Evolutionary conservation across 805 yeast genomes (phyloP).

Genomic region (Saturnispora zaruensis): DNA sequence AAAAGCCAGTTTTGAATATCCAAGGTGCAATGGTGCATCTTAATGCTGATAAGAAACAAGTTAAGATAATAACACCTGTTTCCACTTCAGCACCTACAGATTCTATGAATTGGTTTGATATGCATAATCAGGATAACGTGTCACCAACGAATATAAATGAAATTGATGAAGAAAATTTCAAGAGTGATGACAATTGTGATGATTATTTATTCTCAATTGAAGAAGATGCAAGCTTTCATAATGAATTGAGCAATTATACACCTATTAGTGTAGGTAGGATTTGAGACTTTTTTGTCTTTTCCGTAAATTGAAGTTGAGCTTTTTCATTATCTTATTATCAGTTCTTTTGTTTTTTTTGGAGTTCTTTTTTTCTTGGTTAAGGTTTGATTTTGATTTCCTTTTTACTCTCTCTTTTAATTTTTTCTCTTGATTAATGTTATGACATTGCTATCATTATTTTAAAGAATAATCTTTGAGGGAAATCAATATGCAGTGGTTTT

Average conservation of each 20-base stretch:
- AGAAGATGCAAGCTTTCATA: constrained; percentile 10
- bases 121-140: background rate
- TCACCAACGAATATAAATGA: background rate
- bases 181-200: constrained; percentile 9
- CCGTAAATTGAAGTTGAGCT: background rate
- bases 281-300: background rate
- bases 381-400: background rate
- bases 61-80: constrained; percentile 18
- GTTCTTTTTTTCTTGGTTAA: background rate
- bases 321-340: background rate
- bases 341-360: background rate
- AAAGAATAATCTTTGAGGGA: background rate
- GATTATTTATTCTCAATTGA: constrained; percentile 15
- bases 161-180: background rate
- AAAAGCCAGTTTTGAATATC: constrained; percentile 9
- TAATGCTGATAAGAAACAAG: constrained; percentile 14
- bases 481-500: background rate
- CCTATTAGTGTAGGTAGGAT: background rate
- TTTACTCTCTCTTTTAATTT: background rate
- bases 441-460: background rate
- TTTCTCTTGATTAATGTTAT: background rate
- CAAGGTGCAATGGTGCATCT: background rate
- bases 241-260: background rate
- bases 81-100: constrained; percentile 32
- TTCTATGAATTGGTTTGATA: constrained; percentile 28